Percentiles rank a stretch among this genome's conserved stretches.
Conservation (phyloP, 768 basidiomycete genomes). For the Chiua virens region DNA sequence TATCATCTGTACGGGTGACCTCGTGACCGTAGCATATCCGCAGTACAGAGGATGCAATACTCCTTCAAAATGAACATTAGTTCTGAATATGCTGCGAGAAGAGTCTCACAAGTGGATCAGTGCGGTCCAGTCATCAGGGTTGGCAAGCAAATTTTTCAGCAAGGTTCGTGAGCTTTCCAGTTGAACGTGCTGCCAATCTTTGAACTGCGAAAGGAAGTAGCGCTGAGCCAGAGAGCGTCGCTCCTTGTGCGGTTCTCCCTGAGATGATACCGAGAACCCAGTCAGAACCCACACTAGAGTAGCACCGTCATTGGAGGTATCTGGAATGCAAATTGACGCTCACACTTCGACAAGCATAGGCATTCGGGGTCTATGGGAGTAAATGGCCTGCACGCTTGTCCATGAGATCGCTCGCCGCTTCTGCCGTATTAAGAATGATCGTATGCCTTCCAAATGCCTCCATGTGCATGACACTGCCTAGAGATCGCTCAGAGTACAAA, state of each 20-base stretch:
- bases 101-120: background rate
- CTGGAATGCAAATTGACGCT: background rate
- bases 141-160: background rate
- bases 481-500: too few relatives aligned
- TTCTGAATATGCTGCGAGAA: background rate
- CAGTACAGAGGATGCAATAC: background rate
- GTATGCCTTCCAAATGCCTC: conserved; percentile 5
- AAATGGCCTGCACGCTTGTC: conserved; percentile 6
- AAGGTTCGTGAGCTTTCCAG: conserved; percentile 5
- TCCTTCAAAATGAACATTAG: background rate
- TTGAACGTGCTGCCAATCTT: conserved; percentile 15
- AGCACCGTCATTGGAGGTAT: background rate
- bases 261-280: background rate
- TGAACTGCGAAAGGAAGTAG: conserved; percentile 8
- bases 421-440: conserved; percentile 36
- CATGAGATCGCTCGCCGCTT: conserved; percentile 7
- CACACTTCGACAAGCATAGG: conserved; percentile 1
- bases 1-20: background rate
- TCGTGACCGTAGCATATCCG: conserved; percentile 3
- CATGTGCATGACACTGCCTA: background rate
- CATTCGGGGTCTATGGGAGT: conserved; percentile 1
- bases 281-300: background rate
- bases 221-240: conserved; percentile 10
- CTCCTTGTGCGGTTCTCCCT: conserved; percentile 7
- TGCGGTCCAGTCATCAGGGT: background rate